Conservation (phyloP, 2,329 filamentous ascomycete genomes). For the Emericellopsis atlantica region DNA sequence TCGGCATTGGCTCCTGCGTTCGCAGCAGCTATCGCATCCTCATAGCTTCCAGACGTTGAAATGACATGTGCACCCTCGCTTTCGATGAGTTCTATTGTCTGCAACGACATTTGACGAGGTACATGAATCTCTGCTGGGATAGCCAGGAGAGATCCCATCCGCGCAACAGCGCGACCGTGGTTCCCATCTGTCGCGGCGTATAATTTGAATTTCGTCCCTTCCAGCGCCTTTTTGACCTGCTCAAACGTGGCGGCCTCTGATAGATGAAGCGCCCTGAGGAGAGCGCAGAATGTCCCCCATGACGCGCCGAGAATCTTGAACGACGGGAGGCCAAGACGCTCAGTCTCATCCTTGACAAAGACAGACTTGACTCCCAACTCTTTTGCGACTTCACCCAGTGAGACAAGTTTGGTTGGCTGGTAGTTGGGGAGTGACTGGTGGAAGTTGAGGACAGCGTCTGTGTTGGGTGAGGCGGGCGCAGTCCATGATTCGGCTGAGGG, state of each 20-base stretch:
- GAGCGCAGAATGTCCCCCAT: constrained; percentile 53
- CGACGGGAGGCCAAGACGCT: constrained; percentile 51
- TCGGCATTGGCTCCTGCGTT: constrained; percentile 22
- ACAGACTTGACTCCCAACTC: constrained; percentile 42
- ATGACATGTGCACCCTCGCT: constrained; percentile 50
- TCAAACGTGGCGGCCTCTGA: constrained; percentile 27
- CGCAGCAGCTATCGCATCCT: constrained; percentile 43
- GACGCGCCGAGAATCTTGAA: constrained; percentile 75
- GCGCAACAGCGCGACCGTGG: constrained; percentile 59
- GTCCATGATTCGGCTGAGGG: constrained; percentile 7
- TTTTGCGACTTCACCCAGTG: constrained; percentile 37
- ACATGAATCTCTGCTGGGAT: constrained; percentile 49
- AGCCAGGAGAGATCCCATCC: constrained; percentile 49
- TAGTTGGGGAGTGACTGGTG: constrained; percentile 47
- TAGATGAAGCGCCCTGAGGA: constrained; percentile 31
- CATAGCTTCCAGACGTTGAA: constrained; percentile 47
- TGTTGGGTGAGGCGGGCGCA: constrained; percentile 2
- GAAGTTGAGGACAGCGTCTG: constrained; percentile 24
- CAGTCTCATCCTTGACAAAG: constrained; percentile 56
- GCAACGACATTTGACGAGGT: constrained; percentile 40
- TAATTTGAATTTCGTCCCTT: constrained; percentile 15
- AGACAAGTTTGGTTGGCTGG: constrained; percentile 34
- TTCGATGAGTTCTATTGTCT: constrained; percentile 40
- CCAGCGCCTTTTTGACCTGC: constrained; percentile 17
- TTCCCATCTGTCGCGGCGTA: constrained; percentile 66